Conservation (phyloP, 441 rosid genomes). For the Biscutella laevigata region DNA sequence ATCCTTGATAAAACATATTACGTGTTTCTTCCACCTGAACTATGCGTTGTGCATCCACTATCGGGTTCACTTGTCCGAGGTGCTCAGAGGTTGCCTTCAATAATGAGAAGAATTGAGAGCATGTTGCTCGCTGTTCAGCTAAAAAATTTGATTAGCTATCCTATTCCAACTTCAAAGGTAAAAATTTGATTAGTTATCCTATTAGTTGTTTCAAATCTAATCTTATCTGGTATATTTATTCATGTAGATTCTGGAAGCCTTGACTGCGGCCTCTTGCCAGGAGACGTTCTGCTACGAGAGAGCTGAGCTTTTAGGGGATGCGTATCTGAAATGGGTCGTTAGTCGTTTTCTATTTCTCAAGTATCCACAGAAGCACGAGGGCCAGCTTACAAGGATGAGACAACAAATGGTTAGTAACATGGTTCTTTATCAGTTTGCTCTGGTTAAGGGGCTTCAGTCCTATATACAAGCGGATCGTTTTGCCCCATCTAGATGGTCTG, state of each 20-base stretch:
- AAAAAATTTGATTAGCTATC: conserved; percentile 55
- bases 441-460: conserved; percentile 82
- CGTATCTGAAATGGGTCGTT: conserved; percentile 97
- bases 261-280: conserved; percentile 99
- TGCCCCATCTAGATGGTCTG: conserved; percentile 99
- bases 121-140: conserved; percentile 91
- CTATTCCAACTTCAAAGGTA: conserved; percentile 84
- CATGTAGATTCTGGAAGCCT: conserved; percentile 85
- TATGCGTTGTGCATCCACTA: conserved; percentile 91
- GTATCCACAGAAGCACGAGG: conserved; percentile 97
- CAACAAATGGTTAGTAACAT: conserved; percentile 98
- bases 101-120: conserved; percentile 99
- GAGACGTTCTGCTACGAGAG: conserved; percentile 99
- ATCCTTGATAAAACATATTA: conserved; percentile 79
- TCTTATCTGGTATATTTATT: conserved; percentile 6
- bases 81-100: conserved; percentile 95
- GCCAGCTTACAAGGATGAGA: conserved; percentile 98
- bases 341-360: conserved; percentile 91
- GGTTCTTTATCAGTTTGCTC: conserved; percentile 80
- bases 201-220: not conserved
- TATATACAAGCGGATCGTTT: conserved; percentile 98
- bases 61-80: conserved; percentile 95
- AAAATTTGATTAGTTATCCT: not conserved
- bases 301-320: conserved; percentile 99
- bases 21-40: conserved; percentile 94